Evolutionary conservation across 2,329 filamentous ascomycete species (phyloP), one percentile per base, ranked within the genome.

Genomic region (Fusarium compactum): DNA sequence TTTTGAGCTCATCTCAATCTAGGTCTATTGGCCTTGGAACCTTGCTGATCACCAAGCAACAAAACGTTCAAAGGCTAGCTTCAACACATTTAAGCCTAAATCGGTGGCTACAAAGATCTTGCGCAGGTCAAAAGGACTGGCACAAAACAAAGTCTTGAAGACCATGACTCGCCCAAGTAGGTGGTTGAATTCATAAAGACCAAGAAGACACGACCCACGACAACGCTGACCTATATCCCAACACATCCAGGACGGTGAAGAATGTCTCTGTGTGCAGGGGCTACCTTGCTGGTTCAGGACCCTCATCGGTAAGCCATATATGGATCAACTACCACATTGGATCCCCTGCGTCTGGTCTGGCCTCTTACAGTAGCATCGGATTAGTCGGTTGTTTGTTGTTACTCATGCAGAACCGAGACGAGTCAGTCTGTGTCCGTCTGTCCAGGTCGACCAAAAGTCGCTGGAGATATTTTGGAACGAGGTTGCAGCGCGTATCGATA

Each of bases 301-400:
- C 60, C 57, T 70, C 61, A 75, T 64, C 65, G 66, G 54, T 70
- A 51, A 59, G 63, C 60, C 63, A 71, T 65, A 71, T 65, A 69
- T 74, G 69, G 66, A 61, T 65, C 61, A 70, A 71, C 65, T 72
- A 61, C 73, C 72, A 70, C 53, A 69, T 75, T 66, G 34, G 71
- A 71, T 73, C 50, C 62, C 67, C 65, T 75, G 63, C 69, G 66
- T 70, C 48, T 64, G 58, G 50, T 38, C 34, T 38, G 34, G 34
- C 18, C 47, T 44, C 55, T 48, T 57, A 52, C 53, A 62, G 30
- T 44, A 44, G 46, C 8, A 60, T 54, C 14, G 25, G 61, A 52
- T 52, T 50, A 44, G 14, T 43, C 34, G 45, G 30, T 40, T 47
- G 50, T 34, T 34, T 57, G 32, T 48, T 61, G 56, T 52, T 58